Evolutionary conservation across 2,329 filamentous ascomycete species (phyloP), one percentile per base, ranked within the genome.

Genomic region (Grosmannia penicillata): DNA sequence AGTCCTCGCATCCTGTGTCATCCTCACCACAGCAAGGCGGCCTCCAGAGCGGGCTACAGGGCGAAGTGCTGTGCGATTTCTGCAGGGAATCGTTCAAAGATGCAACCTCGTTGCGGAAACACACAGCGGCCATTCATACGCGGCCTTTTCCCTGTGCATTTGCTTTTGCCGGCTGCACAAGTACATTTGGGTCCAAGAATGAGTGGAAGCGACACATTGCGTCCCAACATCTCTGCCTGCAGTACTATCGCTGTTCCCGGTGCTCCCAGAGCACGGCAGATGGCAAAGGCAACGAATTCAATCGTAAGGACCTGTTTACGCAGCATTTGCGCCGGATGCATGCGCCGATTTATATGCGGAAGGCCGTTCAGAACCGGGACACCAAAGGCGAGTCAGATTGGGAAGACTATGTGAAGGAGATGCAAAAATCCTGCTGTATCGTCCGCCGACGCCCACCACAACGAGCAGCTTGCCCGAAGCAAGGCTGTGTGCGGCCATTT

Each of bases 281-380:
- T 42, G 70, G 70, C 25, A 74, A 70, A 45, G 70, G 68, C 4
- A 75, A 75, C 41, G 75, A 79, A 55, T 95, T 95, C 59, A 95
- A 95, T 56, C 79, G 89, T 50, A 95, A 94, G 56, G 89, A 96
- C 53, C 72, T 98, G 11, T 98, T 95, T 56, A 89, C 84, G 0
- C 89, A 96, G 53, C 89, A 98, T 51, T 70, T 93, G 13, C 80
- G 87, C 13, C 82, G 89, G 33, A 96, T 96, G 89, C 91, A 98
- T 51, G 77, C 80, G 0, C 77, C 79, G 0, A 73, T 74, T 30
- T 67, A 75, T 51, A 76, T 73, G 51, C 70, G 74, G 51, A 67
- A 72, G 49, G 57, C 69, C 9, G 57, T 70, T 15, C 60, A 64
- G 21, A 75, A 77, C 49, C 65, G 65, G 1, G 73, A 78, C 47